phyloP scores from a whole-genome alignment of 441 rosid species.

The Macaranga tanarius region DNA sequence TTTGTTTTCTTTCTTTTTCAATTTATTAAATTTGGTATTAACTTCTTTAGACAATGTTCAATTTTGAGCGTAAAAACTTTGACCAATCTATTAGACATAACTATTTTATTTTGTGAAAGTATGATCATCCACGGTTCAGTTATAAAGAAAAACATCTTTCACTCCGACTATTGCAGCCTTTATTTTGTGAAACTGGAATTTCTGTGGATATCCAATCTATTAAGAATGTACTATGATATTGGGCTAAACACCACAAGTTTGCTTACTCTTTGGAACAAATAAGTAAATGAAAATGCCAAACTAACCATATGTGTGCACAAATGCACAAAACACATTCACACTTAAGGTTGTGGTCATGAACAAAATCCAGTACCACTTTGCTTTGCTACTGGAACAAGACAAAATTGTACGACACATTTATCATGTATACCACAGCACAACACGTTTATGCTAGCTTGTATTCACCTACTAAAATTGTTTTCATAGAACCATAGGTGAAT shows the following conservation, averaged over 20 bases:
- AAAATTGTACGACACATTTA: not conserved
- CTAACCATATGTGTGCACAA: not conserved
- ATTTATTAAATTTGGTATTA: not conserved
- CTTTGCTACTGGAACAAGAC: not conserved
- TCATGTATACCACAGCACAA: not conserved
- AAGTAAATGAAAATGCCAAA: not conserved
- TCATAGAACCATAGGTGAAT: not conserved
- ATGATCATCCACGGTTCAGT: not conserved
- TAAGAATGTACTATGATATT: not conserved
- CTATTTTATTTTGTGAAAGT: not conserved
- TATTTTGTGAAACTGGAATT: not conserved
- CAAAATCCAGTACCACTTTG: not conserved
- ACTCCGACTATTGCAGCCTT: not conserved
- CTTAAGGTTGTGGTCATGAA: not conserved
- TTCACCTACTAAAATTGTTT: not conserved
- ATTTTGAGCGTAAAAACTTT: too few relatives aligned
- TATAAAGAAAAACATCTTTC: not conserved
- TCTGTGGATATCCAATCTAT: not conserved
- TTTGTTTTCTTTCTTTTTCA: not conserved
- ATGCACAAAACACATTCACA: not conserved
- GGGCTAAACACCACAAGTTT: not conserved
- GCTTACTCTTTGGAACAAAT: not conserved
- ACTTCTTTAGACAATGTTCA: too few relatives aligned
- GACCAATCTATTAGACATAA: too few relatives aligned
- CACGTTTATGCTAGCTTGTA: not conserved